Conservation (phyloP, 1,284 basidiomycete species). For the Tranzscheliella williamsii region DNA sequence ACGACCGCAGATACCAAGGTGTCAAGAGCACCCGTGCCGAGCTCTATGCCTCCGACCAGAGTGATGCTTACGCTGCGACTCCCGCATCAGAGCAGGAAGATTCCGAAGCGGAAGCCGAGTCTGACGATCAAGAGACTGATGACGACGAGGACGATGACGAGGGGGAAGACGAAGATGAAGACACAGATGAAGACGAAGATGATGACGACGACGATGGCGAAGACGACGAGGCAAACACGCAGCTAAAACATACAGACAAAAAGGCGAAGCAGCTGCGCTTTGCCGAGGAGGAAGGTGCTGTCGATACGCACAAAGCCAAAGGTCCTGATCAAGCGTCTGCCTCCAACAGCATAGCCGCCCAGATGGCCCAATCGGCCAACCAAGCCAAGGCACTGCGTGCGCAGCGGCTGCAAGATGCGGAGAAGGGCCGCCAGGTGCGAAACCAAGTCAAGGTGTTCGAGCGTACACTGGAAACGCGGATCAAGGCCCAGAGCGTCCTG, state of each 20-base stretch:
- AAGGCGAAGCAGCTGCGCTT: slow-evolving; percentile 23
- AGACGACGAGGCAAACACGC: slow-evolving; percentile 4
- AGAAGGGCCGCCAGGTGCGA: slow-evolving; percentile 46
- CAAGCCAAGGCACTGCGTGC: slow-evolving; percentile 42
- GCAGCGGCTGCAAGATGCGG: slow-evolving; percentile 42
- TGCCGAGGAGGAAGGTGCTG: slow-evolving; percentile 4
- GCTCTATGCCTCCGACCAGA: slow-evolving; percentile 33
- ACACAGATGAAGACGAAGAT: slow-evolving; percentile 11
- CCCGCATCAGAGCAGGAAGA: slow-evolving; percentile 6
- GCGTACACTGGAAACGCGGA: slow-evolving; percentile 45
- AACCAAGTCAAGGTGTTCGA: slow-evolving; percentile 52
- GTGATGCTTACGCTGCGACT: slow-evolving; percentile 1
- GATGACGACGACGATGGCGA: slow-evolving; percentile 11
- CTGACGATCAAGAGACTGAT: slow-evolving; percentile 5
- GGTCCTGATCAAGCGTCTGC: slow-evolving; percentile 5
- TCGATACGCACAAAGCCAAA: slow-evolving; percentile 1
- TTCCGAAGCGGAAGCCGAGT: slow-evolving; percentile 1
- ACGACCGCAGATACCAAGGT: slow-evolving; percentile 33
- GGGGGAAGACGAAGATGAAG: slow-evolving; percentile 9
- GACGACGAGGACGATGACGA: slow-evolving; percentile 8
- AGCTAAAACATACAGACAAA: too few relatives aligned
- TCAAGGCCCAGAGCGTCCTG: slow-evolving; percentile 44
- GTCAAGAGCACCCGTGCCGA: slow-evolving; percentile 41
- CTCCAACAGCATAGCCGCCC: slow-evolving; percentile 32
- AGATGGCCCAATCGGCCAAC: slow-evolving; percentile 26